Evolutionary conservation across 768 basidiomycete species (phyloP), one percentile per base, ranked within the genome.

Genomic region (Fibroporia radiculosa): DNA sequence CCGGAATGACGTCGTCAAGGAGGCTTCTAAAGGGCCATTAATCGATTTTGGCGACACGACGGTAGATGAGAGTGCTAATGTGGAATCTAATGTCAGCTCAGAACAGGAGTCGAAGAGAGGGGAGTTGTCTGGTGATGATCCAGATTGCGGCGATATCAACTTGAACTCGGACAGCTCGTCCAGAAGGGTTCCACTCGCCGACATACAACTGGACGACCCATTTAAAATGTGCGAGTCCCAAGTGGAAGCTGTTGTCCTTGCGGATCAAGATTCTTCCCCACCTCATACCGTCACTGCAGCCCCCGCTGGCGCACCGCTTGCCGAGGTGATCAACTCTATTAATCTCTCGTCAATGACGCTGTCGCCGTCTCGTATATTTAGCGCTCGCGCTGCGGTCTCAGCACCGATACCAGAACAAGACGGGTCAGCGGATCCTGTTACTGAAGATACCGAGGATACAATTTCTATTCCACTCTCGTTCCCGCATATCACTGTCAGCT

Each of bases 311-410:
- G 54, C 59, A 7, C 62, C 63, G 4, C 50, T 64, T 11, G 53
- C 60, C 16, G 54, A 57, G 36, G 54, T 61, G n/a, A 56, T 60
- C 44, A 64, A 59, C 50, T 55, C 59, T 0, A 59, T 58, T 32
- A 62, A 62, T 41, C 39, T 57, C 31, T 40, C 56, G 14, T 43
- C 49, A 5, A 22, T 49, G 35, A 12, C 44, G 29, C 23, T 55
- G 3, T 44, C 51, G 12, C 47, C 41, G 8, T 23, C 45, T 2
- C 36, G 31, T 20, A 31, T 23, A 12, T 22, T 13, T 18, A 29
- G 11, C 40, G 36, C 38, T 42, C n/a, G 22, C 22, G 12, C n/a
- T 13, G 35, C 25, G n/a, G 13, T 20, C 10, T 31, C 20, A n/a
- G 37, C 18, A 8, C 23, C 26, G 6, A 6, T 32, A 31, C 4